Evolutionary conservation across 208 protist genomes (phyloP).

Genomic region (Angomonas desouzai): DNA sequence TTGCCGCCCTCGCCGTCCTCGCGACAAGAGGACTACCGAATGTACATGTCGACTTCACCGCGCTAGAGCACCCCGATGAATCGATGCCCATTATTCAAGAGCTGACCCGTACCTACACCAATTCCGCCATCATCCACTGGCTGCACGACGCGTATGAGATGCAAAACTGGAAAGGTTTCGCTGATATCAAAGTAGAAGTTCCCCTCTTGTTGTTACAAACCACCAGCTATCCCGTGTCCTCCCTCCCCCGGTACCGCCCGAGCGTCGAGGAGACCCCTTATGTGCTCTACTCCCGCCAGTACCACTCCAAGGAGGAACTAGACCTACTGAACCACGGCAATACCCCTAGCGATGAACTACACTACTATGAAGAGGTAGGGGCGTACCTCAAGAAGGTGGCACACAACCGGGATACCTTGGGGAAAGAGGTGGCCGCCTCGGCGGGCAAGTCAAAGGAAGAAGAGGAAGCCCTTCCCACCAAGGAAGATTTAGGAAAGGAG

Average conservation of each 20-base stretch:
- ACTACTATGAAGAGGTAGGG: constrained; percentile 25
- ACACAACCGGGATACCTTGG: neutral
- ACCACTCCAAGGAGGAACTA: constrained; percentile 21
- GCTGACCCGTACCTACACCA: constrained; percentile 68
- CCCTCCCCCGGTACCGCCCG: constrained; percentile 11
- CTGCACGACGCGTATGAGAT: constrained; percentile 88
- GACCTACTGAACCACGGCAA: constrained; percentile 14
- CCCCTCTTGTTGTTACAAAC: constrained; percentile 81
- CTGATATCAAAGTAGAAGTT: constrained; percentile 50
- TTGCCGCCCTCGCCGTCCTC: constrained; percentile 77
- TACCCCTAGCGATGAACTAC: constrained; percentile 19
- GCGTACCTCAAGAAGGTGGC: constrained; percentile 15
- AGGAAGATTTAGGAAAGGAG: neutral
- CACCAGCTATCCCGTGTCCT: constrained; percentile 38
- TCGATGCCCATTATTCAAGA: constrained; percentile 80
- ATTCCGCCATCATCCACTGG: constrained; percentile 79
- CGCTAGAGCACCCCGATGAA: constrained; percentile 84
- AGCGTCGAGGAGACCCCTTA: constrained; percentile 8
- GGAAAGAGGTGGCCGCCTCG: neutral
- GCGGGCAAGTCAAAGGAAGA: neutral
- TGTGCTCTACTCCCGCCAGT: constrained; percentile 24
- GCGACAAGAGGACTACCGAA: constrained; percentile 60
- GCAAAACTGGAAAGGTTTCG: constrained; percentile 78
- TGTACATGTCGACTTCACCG: constrained; percentile 86
- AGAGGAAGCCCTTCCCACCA: neutral